phyloP scores from a whole-genome alignment of 208 protist species.

The Novymonas esmeraldas region DNA sequence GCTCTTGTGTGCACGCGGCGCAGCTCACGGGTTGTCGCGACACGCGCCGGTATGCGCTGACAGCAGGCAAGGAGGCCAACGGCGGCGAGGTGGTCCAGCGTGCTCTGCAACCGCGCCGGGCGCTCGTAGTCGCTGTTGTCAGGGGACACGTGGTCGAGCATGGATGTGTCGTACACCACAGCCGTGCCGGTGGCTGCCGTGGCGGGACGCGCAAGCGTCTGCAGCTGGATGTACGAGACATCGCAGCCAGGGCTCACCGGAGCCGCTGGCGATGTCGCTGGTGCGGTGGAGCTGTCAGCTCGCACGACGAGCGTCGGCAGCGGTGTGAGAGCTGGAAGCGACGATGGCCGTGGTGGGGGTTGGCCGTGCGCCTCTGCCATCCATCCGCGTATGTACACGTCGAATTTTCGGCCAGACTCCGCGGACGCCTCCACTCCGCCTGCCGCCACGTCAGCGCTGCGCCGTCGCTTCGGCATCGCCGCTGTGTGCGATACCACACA shows the following conservation, averaged over 20 bases:
- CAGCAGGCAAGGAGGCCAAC: conserved; percentile 64
- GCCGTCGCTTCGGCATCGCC: conserved; percentile 23
- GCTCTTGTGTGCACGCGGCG: conserved; percentile 68
- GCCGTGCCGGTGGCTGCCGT: conserved; percentile 35
- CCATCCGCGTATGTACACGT: conserved; percentile 42
- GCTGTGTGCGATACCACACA: background rate
- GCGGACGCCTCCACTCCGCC: conserved; percentile 5
- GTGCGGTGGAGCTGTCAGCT: background rate
- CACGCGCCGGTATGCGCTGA: conserved; percentile 35
- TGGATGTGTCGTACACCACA: conserved; percentile 63
- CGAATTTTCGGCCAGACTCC: conserved; percentile 28
- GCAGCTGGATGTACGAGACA: background rate
- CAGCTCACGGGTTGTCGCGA: conserved; percentile 73
- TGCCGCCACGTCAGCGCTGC: conserved; percentile 1
- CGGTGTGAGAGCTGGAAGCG: conserved; percentile 17
- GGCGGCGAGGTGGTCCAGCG: conserved; percentile 65
- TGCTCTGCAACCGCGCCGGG: conserved; percentile 63
- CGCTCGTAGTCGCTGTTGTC: conserved; percentile 74
- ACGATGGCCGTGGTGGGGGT: conserved; percentile 5
- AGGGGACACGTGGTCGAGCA: conserved; percentile 61
- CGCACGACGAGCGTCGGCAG: conserved; percentile 4
- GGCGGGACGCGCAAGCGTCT: background rate
- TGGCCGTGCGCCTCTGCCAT: conserved; percentile 10
- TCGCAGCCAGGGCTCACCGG: background rate
- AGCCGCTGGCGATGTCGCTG: background rate